Conservation (phyloP, 1,139 yeast genomes). For the Geotrichum reessii region DNA sequence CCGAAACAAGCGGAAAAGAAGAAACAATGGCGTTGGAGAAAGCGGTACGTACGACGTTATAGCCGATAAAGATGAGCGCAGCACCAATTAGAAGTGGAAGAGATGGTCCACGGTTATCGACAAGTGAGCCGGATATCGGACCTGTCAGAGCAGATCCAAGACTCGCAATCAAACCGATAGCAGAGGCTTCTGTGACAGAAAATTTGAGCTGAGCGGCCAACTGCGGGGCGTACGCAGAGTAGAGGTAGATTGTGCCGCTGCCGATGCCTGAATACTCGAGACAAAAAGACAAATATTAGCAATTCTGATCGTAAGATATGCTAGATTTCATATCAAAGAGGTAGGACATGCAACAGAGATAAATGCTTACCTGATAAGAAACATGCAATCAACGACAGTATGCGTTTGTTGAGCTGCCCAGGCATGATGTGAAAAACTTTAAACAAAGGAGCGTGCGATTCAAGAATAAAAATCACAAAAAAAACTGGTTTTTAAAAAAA, state of each 20-base stretch:
- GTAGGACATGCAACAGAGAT: background rate
- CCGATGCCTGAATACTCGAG: slow-evolving; percentile 34
- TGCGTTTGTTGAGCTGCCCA: slow-evolving; percentile 6
- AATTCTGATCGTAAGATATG: background rate
- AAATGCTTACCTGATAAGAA: slow-evolving; percentile 29
- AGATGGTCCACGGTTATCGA: slow-evolving; percentile 48
- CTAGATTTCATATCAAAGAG: background rate
- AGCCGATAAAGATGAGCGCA: slow-evolving; percentile 27
- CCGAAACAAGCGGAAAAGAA: slow-evolving; percentile 25
- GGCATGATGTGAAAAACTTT: background rate
- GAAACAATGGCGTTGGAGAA: slow-evolving; percentile 23
- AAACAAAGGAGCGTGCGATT: background rate
- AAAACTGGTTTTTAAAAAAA: background rate
- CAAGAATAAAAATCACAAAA: background rate
- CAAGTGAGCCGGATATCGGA: slow-evolving; percentile 51
- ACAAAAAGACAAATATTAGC: background rate
- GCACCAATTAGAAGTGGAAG: slow-evolving; percentile 38
- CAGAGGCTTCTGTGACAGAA: slow-evolving; percentile 50
- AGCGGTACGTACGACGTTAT: slow-evolving; percentile 24
- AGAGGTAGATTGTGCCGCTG: slow-evolving; percentile 54
- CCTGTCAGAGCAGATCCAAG: slow-evolving; percentile 52
- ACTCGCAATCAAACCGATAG: slow-evolving; percentile 51
- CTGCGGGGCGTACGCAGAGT: slow-evolving; percentile 58
- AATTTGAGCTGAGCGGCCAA: slow-evolving; percentile 47
- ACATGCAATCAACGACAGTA: slow-evolving; percentile 28